Percentiles rank a stretch among this genome's conserved stretches.
Evolutionary conservation across 2,329 filamentous ascomycete genomes (phyloP).

Genomic region (Erysiphe pulchra): DNA sequence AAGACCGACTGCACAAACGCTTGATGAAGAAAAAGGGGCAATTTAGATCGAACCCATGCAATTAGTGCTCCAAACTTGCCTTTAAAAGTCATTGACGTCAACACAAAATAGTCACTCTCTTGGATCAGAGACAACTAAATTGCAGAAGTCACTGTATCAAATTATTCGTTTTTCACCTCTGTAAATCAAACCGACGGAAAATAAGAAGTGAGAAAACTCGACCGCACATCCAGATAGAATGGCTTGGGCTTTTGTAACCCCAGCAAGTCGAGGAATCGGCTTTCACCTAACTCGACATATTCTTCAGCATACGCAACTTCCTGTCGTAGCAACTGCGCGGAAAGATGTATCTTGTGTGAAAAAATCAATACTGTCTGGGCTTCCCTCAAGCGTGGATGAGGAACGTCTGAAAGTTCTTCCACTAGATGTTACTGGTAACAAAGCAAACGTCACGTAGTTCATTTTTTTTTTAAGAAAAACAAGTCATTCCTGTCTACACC

Average conservation of each 20-base stretch:
- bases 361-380: constrained; percentile 21
- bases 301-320: constrained; percentile 27
- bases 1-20: no score
- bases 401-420: constrained; percentile 23
- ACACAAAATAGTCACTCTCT: no score
- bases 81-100: no score
- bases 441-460: background rate
- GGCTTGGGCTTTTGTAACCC: constrained; percentile 21
- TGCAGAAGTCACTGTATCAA: no score
- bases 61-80: no score
- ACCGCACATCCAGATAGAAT: background rate
- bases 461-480: no score
- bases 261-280: constrained; percentile 36
- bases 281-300: constrained; percentile 32
- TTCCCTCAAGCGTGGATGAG: constrained; percentile 14
- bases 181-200: no score
- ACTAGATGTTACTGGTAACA: constrained; percentile 29
- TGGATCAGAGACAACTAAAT: no score
- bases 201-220: no score
- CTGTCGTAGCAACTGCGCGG: constrained; percentile 33
- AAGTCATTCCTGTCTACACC: background rate
- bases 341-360: constrained; percentile 23
- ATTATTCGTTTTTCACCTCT: no score
- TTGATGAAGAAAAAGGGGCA: no score
- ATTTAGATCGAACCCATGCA: no score